Base-by-base conservation (phyloP, 192 early-diverging fungal genomes). In the Coemansia sp. region DNA sequence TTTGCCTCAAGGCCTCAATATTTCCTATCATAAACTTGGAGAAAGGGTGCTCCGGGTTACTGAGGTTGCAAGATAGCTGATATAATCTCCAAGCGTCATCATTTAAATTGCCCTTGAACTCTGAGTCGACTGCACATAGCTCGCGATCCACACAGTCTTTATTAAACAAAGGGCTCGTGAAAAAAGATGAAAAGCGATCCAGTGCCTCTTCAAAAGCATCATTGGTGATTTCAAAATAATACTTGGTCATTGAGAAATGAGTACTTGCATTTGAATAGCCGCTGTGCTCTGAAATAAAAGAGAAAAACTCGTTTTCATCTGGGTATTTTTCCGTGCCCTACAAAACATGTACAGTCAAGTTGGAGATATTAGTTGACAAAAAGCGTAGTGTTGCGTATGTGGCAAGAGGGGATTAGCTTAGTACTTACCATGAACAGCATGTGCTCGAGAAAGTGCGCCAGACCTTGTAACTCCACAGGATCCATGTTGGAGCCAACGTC, bases 51-150 rank as follows among this genome's bases (percentile, higher is more conserved):
- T 79, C 59, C 0, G 87, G 88, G 64, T 87, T 87, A 7, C 47
- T 27, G 3, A 75, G 29, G 0, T 35, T 15, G 20, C 17, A 4
- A 69, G 10, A 3, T 47, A 7, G 5, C 8, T 5, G 74, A 37
- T 31, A 4, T n/a, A n/a, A n/a, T n/a, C 67, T 47, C 59, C 47
- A 46, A 46, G 6, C 1, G 10, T 95, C 72, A 47, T 82, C 92
- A 19, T 76, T 77, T 54, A 93, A 92, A 17, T 93, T 45, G 63
- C 93, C 90, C 61, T 92, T 91, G 49, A 92, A 91, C 63, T 98
- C 97, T 0, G 95, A 96, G 75, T 99, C 94, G 7, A 98, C 94
- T 2, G 93, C 93, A 15, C 86, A 79, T 58, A 97, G 70, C 76
- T 98, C 96, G 19, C 92, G 85, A 22, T 96, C 94, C 7, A 91